Evolutionary conservation across 163 green algal species (phyloP).

Genomic region (Trebouxia gelatinosa): DNA sequence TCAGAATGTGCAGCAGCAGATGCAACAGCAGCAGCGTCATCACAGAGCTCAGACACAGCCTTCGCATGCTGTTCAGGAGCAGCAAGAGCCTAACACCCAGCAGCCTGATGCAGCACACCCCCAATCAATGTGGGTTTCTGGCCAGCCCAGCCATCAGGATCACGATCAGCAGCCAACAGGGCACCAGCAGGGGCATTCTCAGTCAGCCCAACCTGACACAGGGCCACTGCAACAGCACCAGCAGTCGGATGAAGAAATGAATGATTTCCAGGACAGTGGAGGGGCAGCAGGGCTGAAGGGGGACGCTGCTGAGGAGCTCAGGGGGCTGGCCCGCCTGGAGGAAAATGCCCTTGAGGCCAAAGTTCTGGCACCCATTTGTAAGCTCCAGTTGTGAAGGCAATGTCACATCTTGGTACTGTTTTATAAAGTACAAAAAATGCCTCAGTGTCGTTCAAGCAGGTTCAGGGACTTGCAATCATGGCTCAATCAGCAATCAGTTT

Average conservation of each 20-base stretch:
- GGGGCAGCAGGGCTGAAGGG: neutral
- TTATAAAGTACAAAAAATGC: no score
- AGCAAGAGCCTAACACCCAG: no score
- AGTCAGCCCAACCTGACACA: neutral
- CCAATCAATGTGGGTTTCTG: no score
- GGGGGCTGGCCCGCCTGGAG: conserved; percentile 6
- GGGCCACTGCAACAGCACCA: neutral
- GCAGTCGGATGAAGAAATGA: neutral
- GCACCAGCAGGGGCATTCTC: neutral
- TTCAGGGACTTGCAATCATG: no score
- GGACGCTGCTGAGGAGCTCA: conserved; percentile 6
- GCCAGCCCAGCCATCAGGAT: no score
- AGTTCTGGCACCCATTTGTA: neutral
- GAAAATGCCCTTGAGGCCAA: conserved; percentile 15
- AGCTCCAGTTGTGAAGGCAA: no score
- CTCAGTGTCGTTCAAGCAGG: no score
- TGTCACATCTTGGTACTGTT: no score
- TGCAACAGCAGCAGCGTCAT: neutral
- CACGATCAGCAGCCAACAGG: neutral
- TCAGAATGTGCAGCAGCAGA: neutral
- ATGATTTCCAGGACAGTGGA: no score
- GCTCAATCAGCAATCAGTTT: no score
- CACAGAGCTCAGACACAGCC: neutral
- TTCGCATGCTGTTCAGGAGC: no score
- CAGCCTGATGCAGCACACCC: no score